Evolutionary conservation across 345 rosid genomes (phyloP), one percentile per base, ranked within the genome.

Genomic region (Stellera chamaejasme): DNA sequence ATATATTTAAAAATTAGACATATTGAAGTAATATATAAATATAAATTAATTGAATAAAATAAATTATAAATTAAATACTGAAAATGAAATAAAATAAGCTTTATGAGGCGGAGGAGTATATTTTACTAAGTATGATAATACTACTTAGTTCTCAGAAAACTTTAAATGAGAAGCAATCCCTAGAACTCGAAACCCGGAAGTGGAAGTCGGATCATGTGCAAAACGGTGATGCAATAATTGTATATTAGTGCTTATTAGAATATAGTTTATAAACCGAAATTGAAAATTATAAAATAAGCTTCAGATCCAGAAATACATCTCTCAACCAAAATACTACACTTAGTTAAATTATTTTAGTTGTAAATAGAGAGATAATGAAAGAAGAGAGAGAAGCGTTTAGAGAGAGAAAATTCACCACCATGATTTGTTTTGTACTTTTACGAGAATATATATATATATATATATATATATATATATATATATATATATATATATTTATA

Each of bases 281-380:
- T 32, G 39, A 32, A 32, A 32, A 32, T 32, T 32, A 5, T 32
- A 77, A 72, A 59, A 72, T 56, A 78, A 66, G 75, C 85, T 82
- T 73, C 85, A 82, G 85, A 84, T 77, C 71, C 85, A 78, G 75
- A 82, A 78, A 81, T 75, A 81, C 82, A 80, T 84, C 82, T 80
- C 74, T 64, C 69, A 46, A 48, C 60, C 67, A 48, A 52, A 62
- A 78, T 73, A 72, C 78, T 58, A 79, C 58, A 56, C 72, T 56
- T 60, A n/a, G n/a, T n/a, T n/a, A 60, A 73, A 71, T 67, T 76
- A 75, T 74, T 75, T 26, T 61, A 13, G 51, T 51, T 8, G 5
- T 60, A 50, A 54, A n/a, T 46, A 27, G 46, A 42, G 48, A 10
- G 9, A 7, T 13, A 12, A 13, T 11, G 10, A 15, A 7, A 23